Evolutionary conservation across 2,329 filamentous ascomycete genomes (phyloP), one percentile per base, ranked within the genome.

Genomic region (Pestalotiopsis sp.): DNA sequence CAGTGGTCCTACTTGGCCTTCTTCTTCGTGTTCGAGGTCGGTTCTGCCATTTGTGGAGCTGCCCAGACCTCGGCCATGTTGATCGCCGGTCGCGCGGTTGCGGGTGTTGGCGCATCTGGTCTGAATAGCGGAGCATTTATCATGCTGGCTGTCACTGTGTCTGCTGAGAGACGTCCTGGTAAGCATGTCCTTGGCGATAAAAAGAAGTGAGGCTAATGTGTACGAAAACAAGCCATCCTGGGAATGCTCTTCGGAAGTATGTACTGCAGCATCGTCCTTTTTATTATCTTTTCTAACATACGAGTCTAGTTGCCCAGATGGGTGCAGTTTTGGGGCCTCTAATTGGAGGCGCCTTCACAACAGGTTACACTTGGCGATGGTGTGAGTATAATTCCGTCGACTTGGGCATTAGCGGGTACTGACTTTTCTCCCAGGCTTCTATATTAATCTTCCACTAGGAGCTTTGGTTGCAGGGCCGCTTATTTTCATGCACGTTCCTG

Each of bases 401-500:
- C 7, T 49, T 49, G 12, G n/a, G 13, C 13, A n/a, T n/a, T 14
- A 17, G 7, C 14, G 7, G 13, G 7, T 58, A 58, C 20, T 58
- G 11, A 58, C 20, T 20, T 4, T 27, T 27, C 11, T 4, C 11
- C 3, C 3, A 58, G 70, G 70, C 39, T 72, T 75, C 67, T 72
- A 68, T 57, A 67, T 72, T 67, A 72, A 72, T 61, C 63, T 72
- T 23, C 70, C 70, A n/a, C 14, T 52, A 7, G 62, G 62, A 27
- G 62, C 56, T 27, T 17, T 58, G 25, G 56, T 58, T 4, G 20
- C 56, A 7, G 20, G 17, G 5, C 56, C 56, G 14, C 56, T 58
- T 23, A 13, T 58, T 23, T 20, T 58, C 12, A 14, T 58, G 25
- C 56, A 27, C 20, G 20, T 58, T 4, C 56, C 56, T n/a, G 56